These are phyloP conservation scores for Melocanna baccifera DNA, from an alignment of 176 grass and related monocot genomes.

Conservation along the genomic window DNA sequence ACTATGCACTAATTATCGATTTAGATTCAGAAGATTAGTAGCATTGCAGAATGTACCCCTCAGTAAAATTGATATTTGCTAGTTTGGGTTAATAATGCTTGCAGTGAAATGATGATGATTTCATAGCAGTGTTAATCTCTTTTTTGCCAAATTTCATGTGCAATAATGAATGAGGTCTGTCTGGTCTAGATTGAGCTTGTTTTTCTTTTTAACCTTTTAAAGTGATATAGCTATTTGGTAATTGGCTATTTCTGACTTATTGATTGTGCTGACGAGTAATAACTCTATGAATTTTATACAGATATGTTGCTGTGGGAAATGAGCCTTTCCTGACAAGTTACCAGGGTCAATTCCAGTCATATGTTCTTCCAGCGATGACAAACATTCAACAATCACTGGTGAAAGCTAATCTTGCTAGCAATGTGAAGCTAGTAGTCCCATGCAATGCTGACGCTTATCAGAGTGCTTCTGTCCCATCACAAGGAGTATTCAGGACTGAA, in stretches of 20 bases:
- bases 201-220: neutral
- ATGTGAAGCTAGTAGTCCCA: constrained; percentile 84
- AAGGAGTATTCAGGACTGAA: constrained; percentile 84
- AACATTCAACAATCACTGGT: constrained; percentile 88
- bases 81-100: neutral
- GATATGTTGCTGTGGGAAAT: constrained; percentile 94
- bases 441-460: constrained; percentile 96
- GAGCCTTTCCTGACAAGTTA: constrained; percentile 96
- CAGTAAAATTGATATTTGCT: neutral
- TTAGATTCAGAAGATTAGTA: neutral
- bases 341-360: constrained; percentile 68
- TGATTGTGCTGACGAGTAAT: neutral
- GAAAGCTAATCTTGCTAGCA: constrained; percentile 80
- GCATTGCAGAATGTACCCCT: neutral
- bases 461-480: constrained; percentile 64
- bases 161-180: neutral
- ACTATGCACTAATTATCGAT: neutral
- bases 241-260: neutral
- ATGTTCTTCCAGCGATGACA: constrained; percentile 63
- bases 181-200: neutral
- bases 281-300: constrained; percentile 21
- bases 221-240: neutral
- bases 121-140: neutral
- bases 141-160: neutral
- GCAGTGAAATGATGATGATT: neutral